Evolutionary conservation across 73 alveolate species (phyloP).

Genomic region (Durusdinium trenchii): DNA sequence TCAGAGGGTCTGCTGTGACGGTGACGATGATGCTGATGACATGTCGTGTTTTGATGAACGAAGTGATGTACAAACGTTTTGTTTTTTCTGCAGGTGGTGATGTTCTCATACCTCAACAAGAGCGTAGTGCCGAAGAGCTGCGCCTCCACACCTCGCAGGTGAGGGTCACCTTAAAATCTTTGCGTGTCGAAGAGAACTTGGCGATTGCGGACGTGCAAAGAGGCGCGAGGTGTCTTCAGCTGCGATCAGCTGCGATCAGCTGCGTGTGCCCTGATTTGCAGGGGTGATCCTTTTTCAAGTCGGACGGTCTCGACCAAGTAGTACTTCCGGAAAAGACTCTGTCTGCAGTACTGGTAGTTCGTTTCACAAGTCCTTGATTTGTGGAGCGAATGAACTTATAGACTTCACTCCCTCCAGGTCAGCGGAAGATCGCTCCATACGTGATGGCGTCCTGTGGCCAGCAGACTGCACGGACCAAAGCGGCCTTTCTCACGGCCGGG

Average conservation of each 20-base stretch:
- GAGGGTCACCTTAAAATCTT: conserved; percentile 54
- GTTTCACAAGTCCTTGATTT: too few relatives aligned
- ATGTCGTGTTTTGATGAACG: too few relatives aligned
- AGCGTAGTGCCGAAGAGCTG: conserved; percentile 56
- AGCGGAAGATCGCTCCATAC: conserved; percentile 46
- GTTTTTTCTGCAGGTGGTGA: conserved; percentile 31
- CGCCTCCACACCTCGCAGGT: conserved; percentile 54
- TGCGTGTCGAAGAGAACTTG: conserved; percentile 51
- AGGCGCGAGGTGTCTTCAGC: too few relatives aligned
- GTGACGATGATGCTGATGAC: too few relatives aligned
- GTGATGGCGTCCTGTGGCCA: conserved; percentile 78
- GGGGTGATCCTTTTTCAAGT: too few relatives aligned
- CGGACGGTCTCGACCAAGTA: too few relatives aligned
- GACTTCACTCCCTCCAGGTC: not conserved
- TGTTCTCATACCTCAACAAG: conserved; percentile 28
- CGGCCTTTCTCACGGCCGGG: conserved; percentile 58
- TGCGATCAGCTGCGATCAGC: too few relatives aligned
- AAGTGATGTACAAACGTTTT: too few relatives aligned
- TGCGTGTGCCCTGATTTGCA: too few relatives aligned
- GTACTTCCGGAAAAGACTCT: too few relatives aligned
- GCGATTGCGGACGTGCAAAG: conserved; percentile 35
- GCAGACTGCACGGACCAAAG: conserved; percentile 74
- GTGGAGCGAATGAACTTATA: not conserved
- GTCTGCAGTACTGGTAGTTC: too few relatives aligned
- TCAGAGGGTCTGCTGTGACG: too few relatives aligned